phyloP scores from a whole-genome alignment of 1,139 yeast genomes.

The Pneumocystis jirovecii region DNA sequence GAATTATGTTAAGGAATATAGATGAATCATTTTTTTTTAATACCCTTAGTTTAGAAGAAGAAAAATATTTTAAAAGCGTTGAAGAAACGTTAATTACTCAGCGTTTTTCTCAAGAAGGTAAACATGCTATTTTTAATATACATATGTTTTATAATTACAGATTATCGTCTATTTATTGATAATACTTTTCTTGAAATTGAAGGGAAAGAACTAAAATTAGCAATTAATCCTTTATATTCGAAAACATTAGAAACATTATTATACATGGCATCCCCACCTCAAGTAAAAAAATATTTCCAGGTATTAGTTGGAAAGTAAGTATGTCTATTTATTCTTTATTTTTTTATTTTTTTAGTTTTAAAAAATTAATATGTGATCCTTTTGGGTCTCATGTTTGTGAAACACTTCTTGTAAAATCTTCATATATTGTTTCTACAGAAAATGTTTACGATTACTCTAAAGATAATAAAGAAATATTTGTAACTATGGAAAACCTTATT shows the following conservation, averaged over 20 bases:
- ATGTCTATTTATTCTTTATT: neutral
- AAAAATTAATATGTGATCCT: constrained; percentile 67
- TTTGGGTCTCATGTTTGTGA: constrained; percentile 91
- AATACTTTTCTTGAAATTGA: constrained; percentile 38
- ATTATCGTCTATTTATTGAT: constrained; percentile 9
- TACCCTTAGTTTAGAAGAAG: constrained; percentile 10
- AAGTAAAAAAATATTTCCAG: constrained; percentile 48
- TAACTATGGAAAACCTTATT: constrained; percentile 12
- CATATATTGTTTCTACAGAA: constrained; percentile 48
- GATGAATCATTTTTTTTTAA: constrained; percentile 4
- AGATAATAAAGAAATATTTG: constrained; percentile 23
- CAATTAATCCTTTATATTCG: constrained; percentile 88
- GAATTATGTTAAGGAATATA: neutral
- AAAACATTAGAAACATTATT: constrained; percentile 78
- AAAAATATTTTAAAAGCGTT: constrained; percentile 10
- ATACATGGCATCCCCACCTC: constrained; percentile 47
- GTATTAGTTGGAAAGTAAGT: constrained; percentile 38
- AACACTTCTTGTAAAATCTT: constrained; percentile 61
- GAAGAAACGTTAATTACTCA: constrained; percentile 10
- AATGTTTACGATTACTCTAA: constrained; percentile 13
- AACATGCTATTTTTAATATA: neutral
- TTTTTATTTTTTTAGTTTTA: constrained; percentile 33
- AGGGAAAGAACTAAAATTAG: constrained; percentile 84
- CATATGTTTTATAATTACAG: constrained; percentile 1
- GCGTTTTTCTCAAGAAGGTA: constrained; percentile 1